Percentiles rank a stretch among this genome's conserved stretches.
Conservation (phyloP, 176 grass and related monocot species). For the Puya raimondii region DNA sequence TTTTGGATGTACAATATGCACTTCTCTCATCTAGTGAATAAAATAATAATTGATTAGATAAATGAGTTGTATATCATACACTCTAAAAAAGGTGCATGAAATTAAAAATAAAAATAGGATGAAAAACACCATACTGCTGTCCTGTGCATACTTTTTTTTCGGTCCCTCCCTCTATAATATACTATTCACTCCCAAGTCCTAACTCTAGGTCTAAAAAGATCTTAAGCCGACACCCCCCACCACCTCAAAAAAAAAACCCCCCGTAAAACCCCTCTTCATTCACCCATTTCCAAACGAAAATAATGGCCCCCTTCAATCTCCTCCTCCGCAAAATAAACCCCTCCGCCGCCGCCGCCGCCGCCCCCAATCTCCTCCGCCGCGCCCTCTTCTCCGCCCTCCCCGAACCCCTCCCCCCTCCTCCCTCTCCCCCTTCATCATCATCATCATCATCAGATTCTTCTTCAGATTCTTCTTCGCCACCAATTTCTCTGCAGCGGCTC, state of each 20-base stretch:
- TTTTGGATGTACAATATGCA: too few species aligned
- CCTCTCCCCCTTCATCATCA: too few species aligned
- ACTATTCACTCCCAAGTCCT: too few species aligned
- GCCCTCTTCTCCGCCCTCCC: constrained; percentile 47
- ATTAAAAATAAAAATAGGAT: too few species aligned
- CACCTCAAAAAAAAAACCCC: not conserved
- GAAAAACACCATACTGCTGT: too few species aligned
- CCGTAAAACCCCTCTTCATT: not conserved
- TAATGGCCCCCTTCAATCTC: constrained; percentile 17
- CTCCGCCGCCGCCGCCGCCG: constrained; percentile 36
- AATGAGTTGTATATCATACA: too few species aligned
- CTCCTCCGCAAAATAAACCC: constrained; percentile 26
- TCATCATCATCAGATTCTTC: not conserved
- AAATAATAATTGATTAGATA: too few species aligned
- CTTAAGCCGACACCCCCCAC: not conserved
- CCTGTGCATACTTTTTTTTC: too few species aligned
- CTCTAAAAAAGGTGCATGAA: too few species aligned
- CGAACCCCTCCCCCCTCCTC: constrained; percentile 10
- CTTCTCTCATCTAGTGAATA: too few species aligned
- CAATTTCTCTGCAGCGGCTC: constrained; percentile 29
- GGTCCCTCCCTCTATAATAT: too few species aligned
- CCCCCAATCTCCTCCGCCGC: constrained; percentile 17
- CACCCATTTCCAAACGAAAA: not conserved
- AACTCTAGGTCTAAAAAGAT: too few species aligned
- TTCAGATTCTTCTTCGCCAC: not conserved